A percentile compares a stretch with the other conserved stretches of the same genome.
Evolutionary conservation across 2,329 filamentous ascomycete species (phyloP).

Genomic region (Endoconidiophora laricicola): DNA sequence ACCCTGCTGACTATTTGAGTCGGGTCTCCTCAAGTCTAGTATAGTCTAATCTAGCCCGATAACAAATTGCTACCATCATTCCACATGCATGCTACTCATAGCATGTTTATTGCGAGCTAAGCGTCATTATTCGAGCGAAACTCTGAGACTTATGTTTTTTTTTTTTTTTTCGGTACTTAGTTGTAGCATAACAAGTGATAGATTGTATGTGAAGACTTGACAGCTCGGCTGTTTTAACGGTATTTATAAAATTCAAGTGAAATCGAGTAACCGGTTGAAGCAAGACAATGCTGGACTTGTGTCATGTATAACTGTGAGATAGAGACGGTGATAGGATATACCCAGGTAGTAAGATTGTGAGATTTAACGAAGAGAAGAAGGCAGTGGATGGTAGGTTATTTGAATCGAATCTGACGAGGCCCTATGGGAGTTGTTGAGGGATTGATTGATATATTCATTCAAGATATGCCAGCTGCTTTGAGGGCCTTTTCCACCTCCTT

Average conservation of each 20-base stretch:
- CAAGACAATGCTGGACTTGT: slow-evolving; percentile 5
- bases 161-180: too few relatives aligned
- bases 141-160: too few relatives aligned
- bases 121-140: too few relatives aligned
- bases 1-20: slow-evolving; percentile 16
- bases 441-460: slow-evolving; percentile 12
- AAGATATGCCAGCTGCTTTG: slow-evolving; percentile 26
- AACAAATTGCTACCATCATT: slow-evolving; percentile 7
- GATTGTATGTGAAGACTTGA: too few relatives aligned
- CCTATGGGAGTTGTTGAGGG: background rate
- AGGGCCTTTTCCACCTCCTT: slow-evolving; percentile 23
- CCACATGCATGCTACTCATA: background rate
- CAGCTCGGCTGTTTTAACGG: too few relatives aligned
- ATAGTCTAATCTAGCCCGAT: slow-evolving; percentile 8
- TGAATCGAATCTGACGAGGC: background rate
- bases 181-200: too few relatives aligned
- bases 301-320: slow-evolving; percentile 5
- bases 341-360: background rate
- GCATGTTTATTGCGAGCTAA: too few relatives aligned
- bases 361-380: background rate
- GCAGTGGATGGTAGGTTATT: background rate
- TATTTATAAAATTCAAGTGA: too few relatives aligned
- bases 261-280: background rate
- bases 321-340: slow-evolving; percentile 2
- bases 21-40: slow-evolving; percentile 1